Percentiles rank a stretch among this genome's conserved stretches.
Conservation (phyloP, 2,329 filamentous ascomycete genomes). For the Colletotrichum tofieldiae region DNA sequence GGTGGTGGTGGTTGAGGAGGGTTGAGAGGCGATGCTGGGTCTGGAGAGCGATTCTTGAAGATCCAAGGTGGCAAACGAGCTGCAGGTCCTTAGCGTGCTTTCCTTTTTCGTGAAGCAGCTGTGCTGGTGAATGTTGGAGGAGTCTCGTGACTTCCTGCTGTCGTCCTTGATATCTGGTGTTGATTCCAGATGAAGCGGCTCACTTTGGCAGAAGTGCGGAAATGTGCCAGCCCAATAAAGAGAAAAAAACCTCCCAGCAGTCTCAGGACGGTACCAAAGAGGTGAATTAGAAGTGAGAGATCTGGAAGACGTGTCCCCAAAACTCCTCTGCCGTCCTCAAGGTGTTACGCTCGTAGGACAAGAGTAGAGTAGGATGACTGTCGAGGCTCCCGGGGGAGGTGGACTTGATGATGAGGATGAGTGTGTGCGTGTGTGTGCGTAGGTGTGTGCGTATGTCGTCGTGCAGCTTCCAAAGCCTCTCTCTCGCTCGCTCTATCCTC, state of each 20-base stretch:
- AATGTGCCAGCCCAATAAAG: slow-evolving; percentile 5
- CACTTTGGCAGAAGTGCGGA: slow-evolving; percentile 19
- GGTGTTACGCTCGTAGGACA: slow-evolving; percentile 36
- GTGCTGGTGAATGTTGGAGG: slow-evolving; percentile 26
- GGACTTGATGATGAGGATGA: slow-evolving; percentile 10
- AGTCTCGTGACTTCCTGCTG: slow-evolving; percentile 9
- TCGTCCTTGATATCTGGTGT: slow-evolving; percentile 22
- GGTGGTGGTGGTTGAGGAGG: not conserved
- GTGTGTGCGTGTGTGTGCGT: not conserved
- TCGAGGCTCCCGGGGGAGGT: slow-evolving; percentile 15
- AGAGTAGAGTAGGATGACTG: slow-evolving; percentile 28
- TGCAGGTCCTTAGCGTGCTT: slow-evolving; percentile 31
- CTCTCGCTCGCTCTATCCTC: slow-evolving; percentile 22
- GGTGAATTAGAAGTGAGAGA: slow-evolving; percentile 18
- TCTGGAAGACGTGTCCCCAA: slow-evolving; percentile 9
- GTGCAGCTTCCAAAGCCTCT: slow-evolving; percentile 32
- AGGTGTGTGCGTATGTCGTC: slow-evolving; percentile 7
- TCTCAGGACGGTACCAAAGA: slow-evolving; percentile 12
- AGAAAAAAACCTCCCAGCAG: slow-evolving; percentile 7
- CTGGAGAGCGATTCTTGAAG: not conserved
- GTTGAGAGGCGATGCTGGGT: not conserved
- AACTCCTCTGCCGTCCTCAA: slow-evolving; percentile 23
- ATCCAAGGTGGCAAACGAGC: not conserved
- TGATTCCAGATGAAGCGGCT: slow-evolving; percentile 20
- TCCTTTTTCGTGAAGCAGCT: slow-evolving; percentile 12